phyloP scores from a whole-genome alignment of 164 flowering plant genomes.

The Macadamia integrifolia region DNA sequence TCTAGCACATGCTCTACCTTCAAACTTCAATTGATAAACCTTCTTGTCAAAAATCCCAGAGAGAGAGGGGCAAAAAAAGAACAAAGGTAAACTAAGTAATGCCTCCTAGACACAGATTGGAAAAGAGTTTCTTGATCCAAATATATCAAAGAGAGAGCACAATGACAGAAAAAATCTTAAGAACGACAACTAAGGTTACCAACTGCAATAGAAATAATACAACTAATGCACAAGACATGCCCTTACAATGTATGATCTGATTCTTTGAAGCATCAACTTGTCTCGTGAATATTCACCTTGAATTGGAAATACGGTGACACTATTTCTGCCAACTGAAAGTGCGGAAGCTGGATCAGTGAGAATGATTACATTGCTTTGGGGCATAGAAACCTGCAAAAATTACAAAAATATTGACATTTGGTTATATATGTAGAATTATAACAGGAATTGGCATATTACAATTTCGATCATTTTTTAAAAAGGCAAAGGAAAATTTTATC shows the following conservation, averaged over 20 bases:
- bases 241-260: conserved; percentile 99
- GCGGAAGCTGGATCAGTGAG: conserved; percentile 82
- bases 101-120: background rate
- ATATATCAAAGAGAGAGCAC: background rate
- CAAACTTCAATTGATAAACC: too few species aligned
- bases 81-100: too few species aligned
- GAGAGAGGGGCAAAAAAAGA: too few species aligned
- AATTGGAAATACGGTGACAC: conserved; percentile 57
- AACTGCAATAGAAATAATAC: conserved; percentile 8
- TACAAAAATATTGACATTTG: conserved; percentile 7
- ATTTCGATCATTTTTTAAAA: background rate
- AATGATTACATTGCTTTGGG: conserved; percentile 62
- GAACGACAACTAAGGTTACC: background rate
- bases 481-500: background rate
- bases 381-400: conserved; percentile 72
- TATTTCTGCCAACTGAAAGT: conserved; percentile 44
- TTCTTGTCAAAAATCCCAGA: too few species aligned
- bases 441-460: background rate
- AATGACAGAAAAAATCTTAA: background rate
- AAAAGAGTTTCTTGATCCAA: background rate
- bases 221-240: conserved; percentile 20
- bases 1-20: too few species aligned
- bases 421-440: conserved; percentile 5
- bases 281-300: conserved; percentile 95
- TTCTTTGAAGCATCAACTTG: conserved; percentile 98